phyloP scores from a whole-genome alignment of 352 stramenopile genomes.

The Phytophthora pseudosyringae region DNA sequence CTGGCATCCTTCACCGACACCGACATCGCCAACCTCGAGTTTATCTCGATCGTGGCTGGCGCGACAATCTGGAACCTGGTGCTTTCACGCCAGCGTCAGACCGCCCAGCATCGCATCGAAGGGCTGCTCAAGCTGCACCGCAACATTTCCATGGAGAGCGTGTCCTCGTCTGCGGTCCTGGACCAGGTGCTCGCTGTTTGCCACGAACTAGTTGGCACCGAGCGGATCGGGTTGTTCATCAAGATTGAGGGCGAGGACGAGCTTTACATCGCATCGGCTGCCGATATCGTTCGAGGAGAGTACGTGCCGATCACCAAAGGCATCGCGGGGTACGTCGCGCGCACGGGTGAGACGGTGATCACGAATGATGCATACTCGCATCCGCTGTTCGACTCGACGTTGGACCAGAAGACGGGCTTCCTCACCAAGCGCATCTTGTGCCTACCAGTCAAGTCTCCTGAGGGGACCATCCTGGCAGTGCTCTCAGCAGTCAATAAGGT shows the following conservation, averaged over 20 bases:
- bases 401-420: slow-evolving; percentile 73
- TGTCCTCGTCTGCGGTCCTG: slow-evolving; percentile 57
- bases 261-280: slow-evolving; percentile 66
- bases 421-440: slow-evolving; percentile 70
- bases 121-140: slow-evolving; percentile 70
- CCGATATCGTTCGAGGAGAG: slow-evolving; percentile 65
- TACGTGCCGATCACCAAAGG: slow-evolving; percentile 78
- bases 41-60: slow-evolving; percentile 60
- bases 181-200: slow-evolving; percentile 76
- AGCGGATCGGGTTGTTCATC: slow-evolving; percentile 74
- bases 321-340: slow-evolving; percentile 68
- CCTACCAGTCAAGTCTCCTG: slow-evolving; percentile 62
- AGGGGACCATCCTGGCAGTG: slow-evolving; percentile 65
- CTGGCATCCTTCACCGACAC: slow-evolving; percentile 43
- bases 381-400: slow-evolving; percentile 65
- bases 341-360: slow-evolving; percentile 69
- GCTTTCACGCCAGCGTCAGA: slow-evolving; percentile 66
- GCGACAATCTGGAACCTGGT: slow-evolving; percentile 77
- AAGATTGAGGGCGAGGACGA: slow-evolving; percentile 75
- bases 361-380: slow-evolving; percentile 75
- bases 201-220: slow-evolving; percentile 69
- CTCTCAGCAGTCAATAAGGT: slow-evolving; percentile 78
- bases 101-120: slow-evolving; percentile 72
- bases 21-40: slow-evolving; percentile 59
- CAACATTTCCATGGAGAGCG: slow-evolving; percentile 75